phyloP scores from a whole-genome alignment of 2,329 filamentous ascomycete genomes.

The Proliferodiscus dingleyae region DNA sequence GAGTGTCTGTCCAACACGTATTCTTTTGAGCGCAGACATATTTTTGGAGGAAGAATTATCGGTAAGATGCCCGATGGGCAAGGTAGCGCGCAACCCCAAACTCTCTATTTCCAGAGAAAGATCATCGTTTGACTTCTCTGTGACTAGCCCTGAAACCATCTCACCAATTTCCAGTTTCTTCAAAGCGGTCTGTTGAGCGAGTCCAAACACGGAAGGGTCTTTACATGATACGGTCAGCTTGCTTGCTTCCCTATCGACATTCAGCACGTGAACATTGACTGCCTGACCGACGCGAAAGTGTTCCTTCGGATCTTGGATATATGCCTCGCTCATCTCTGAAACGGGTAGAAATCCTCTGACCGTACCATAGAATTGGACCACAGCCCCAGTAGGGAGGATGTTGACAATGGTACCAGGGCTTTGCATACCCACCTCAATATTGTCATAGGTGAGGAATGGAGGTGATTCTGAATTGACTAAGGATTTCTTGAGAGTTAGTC shows the following conservation, averaged over 20 bases:
- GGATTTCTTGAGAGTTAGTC: slow-evolving; percentile 90
- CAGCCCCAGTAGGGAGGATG: slow-evolving; percentile 70
- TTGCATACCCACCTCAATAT: slow-evolving; percentile 68
- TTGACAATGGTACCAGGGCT: slow-evolving; percentile 84
- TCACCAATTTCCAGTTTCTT: slow-evolving; percentile 69
- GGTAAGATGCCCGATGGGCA: slow-evolving; percentile 74
- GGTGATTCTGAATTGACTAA: slow-evolving; percentile 82
- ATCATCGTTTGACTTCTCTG: slow-evolving; percentile 75
- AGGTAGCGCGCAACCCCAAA: slow-evolving; percentile 68
- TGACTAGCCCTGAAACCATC: slow-evolving; percentile 71
- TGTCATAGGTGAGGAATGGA: slow-evolving; percentile 74
- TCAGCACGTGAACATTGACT: slow-evolving; percentile 82
- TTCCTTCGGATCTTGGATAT: slow-evolving; percentile 80
- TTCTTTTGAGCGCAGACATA: slow-evolving; percentile 69
- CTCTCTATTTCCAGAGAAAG: slow-evolving; percentile 71
- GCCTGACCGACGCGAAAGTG: slow-evolving; percentile 91
- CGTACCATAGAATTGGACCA: slow-evolving; percentile 85
- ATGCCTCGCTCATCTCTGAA: slow-evolving; percentile 97
- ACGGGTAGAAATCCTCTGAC: slow-evolving; percentile 85
- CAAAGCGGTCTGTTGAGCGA: slow-evolving; percentile 71
- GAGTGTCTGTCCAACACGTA: slow-evolving; percentile 78
- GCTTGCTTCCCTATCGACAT: slow-evolving; percentile 64
- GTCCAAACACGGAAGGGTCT: slow-evolving; percentile 71
- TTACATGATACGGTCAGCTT: slow-evolving; percentile 90
- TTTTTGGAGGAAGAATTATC: slow-evolving; percentile 81